Evolutionary conservation across 148 eudicot species (phyloP), one percentile per base, ranked within the genome.

Genomic region (Rhododendron ovatum): DNA sequence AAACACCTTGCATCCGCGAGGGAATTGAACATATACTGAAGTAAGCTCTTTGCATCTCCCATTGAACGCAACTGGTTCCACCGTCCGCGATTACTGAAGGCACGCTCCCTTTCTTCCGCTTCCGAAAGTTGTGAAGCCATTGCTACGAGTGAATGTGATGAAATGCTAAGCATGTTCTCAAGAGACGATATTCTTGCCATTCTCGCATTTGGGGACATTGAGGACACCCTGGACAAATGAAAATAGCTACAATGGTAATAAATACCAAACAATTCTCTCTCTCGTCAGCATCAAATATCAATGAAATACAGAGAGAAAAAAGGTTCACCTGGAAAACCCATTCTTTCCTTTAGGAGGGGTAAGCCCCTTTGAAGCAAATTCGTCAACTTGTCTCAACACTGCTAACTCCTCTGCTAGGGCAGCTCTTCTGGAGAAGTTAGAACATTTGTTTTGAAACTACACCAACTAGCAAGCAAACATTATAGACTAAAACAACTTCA

Each of bases 121-220:
- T 97, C 99, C 67, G 99, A 97, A 85, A 97, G 99, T 88, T 97
- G 99, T 88, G 99, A 97, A 82, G 99, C 99, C 99, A 97, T 97
- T 69, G 98, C 90, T 59, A 97, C 99, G 37, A 97, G 94, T 80
- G 99, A 97, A 90, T 97, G 94, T 79, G 99, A 97, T 84, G 99
- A 92, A 83, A 97, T 93, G 86, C 96, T 90, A 73, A 97, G 89
- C 99, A 97, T 97, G 89, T 88, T 95, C 90, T 97, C 98, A 80
- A 97, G 91, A 83, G 99, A 97, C 84, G 98, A 90, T 90, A 95
- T 95, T 93, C 99, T 92, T 2, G 99, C 92, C 96, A 92, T 95
- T 93, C 98, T 93, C 53, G 99, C 95, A 90, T 88, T 93, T 65
- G 98, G 98, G 67, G 99, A 93, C 95, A 97, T 87, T 63, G 99